These are phyloP conservation scores for Canavalia gladiata DNA, from an alignment of 306 rosid species.

Conservation along the genomic window DNA sequence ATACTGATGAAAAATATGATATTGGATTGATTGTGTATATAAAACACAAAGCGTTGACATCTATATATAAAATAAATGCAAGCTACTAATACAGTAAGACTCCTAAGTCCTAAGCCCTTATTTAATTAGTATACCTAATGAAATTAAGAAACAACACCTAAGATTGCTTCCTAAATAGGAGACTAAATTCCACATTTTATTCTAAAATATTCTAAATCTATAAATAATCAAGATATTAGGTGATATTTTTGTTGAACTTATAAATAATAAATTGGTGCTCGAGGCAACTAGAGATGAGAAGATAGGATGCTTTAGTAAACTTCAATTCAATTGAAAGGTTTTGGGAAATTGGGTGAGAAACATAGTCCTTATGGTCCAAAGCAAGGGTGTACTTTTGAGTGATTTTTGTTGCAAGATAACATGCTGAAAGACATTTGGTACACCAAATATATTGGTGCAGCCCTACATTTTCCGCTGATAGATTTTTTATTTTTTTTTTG, in stretches of 20 bases:
- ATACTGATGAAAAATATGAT: not conserved
- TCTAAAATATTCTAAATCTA: not conserved
- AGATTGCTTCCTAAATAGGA: not conserved
- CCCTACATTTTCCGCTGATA: constrained; percentile 17
- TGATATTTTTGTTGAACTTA: not conserved
- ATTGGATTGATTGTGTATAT: constrained; percentile 13
- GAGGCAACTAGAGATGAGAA: not conserved
- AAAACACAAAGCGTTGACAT: constrained; percentile 20
- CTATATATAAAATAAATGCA: constrained; percentile 21
- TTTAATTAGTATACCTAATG: not conserved
- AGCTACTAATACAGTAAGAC: constrained; percentile 1
- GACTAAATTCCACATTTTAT: constrained; percentile 8
- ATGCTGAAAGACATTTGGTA: constrained; percentile 12
- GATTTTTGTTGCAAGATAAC: constrained; percentile 21
- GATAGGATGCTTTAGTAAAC: constrained; percentile 1
- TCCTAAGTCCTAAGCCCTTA: not conserved
- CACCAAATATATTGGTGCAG: constrained; percentile 3
- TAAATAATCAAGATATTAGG: not conserved
- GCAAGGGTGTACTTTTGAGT: not conserved
- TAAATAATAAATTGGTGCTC: constrained; percentile 1
- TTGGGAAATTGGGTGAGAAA: not conserved
- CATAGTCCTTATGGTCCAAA: constrained; percentile 9
- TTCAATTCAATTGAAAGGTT: not conserved
- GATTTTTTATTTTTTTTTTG: not conserved
- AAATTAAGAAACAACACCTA: not conserved